A percentile compares a stretch with the other conserved stretches of the same genome.
phyloP scores from a whole-genome alignment of 768 basidiomycete genomes.

The Lyophyllum semitale region DNA sequence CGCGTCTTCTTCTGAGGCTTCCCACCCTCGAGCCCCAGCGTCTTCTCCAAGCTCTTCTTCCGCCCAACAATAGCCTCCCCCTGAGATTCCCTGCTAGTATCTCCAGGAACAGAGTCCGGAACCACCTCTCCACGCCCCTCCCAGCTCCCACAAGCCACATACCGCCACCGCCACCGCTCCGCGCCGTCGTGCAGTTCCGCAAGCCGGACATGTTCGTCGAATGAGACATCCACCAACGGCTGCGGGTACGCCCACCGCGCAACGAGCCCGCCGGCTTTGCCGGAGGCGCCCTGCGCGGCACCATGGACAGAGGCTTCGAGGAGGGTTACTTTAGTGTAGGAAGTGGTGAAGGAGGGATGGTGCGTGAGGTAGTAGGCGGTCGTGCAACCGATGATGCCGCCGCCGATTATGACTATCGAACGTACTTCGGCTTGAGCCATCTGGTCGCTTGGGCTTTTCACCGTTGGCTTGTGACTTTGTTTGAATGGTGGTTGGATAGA shows the following conservation, averaged over 20 bases:
- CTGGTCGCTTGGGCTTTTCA: not conserved
- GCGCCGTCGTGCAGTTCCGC: conserved; percentile 69
- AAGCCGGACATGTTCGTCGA: conserved; percentile 71
- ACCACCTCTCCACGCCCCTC: conserved; percentile 55
- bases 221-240: conserved; percentile 71
- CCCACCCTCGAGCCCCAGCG: conserved; percentile 43
- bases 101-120: conserved; percentile 18
- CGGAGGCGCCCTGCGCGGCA: conserved; percentile 78
- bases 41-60: conserved; percentile 56
- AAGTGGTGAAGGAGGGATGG: conserved; percentile 47
- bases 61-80: conserved; percentile 5
- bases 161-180: conserved; percentile 83
- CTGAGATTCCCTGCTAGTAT: conserved; percentile 29
- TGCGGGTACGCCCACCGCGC: conserved; percentile 84
- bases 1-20: conserved; percentile 16
- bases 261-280: conserved; percentile 84
- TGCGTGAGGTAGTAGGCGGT: conserved; percentile 79
- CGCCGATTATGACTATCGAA: conserved; percentile 77
- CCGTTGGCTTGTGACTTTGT: not conserved
- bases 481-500: not conserved
- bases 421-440: conserved; percentile 17
- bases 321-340: conserved; percentile 52
- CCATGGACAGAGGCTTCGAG: conserved; percentile 70
- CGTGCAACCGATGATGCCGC: conserved; percentile 84
- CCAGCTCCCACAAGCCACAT: conserved; percentile 74